Evolutionary conservation across 225 moss, liverwort and hornwort genomes (phyloP).

Genomic region (Marchantia polymorpha): DNA sequence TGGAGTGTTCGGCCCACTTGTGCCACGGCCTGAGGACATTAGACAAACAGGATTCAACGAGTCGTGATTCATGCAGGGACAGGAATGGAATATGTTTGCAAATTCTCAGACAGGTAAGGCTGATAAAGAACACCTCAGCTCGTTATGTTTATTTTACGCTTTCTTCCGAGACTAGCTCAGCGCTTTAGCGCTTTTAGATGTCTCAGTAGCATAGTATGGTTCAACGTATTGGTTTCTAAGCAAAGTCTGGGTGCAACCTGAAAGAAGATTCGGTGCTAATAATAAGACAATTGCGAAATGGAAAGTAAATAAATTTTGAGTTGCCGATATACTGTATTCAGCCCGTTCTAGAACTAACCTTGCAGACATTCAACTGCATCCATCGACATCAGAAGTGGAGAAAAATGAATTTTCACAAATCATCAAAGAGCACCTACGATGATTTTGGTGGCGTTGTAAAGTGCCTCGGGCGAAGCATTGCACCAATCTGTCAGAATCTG

Average conservation of each 20-base stretch:
- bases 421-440: neutral
- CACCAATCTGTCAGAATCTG: slow-evolving; percentile 15
- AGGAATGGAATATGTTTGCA: neutral
- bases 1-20: neutral
- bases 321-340: neutral
- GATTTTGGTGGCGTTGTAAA: slow-evolving; percentile 14
- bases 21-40: slow-evolving; percentile 1
- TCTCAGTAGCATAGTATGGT: no score
- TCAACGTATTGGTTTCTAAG: neutral
- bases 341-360: neutral
- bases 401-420: no score
- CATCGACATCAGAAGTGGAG: neutral
- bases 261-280: neutral
- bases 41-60: neutral
- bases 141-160: neutral
- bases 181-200: no score
- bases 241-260: neutral
- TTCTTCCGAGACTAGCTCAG: neutral
- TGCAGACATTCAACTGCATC: neutral
- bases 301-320: neutral
- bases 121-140: neutral
- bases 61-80: no score
- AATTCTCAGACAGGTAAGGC: neutral
- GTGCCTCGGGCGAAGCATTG: slow-evolving; percentile 19
- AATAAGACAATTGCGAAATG: neutral